Conservation (phyloP, 1,284 basidiomycete species). For the Cutaneotrichosporon cyanovorans region DNA sequence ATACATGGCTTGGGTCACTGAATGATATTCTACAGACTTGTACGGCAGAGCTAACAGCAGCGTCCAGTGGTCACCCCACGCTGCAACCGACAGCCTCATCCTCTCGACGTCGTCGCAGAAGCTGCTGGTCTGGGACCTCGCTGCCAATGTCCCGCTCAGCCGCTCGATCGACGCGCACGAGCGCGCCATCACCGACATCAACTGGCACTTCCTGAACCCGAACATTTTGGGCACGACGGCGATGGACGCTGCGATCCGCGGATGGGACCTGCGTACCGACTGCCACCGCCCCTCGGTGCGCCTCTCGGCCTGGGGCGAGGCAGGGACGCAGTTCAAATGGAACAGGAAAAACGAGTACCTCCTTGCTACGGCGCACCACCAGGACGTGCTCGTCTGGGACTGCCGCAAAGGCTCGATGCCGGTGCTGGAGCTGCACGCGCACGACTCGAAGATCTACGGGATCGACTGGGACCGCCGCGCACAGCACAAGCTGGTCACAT, state of each 20-base stretch:
- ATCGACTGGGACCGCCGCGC: constrained; percentile 82
- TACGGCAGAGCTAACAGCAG: constrained; percentile 26
- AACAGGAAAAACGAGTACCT: constrained; percentile 76
- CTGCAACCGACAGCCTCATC: constrained; percentile 73
- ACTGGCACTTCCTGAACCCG: constrained; percentile 81
- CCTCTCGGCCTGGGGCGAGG: constrained; percentile 45
- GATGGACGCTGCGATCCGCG: constrained; percentile 50
- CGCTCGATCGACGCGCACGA: constrained; percentile 75
- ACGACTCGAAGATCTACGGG: constrained; percentile 83
- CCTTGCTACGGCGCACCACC: constrained; percentile 77
- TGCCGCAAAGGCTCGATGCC: constrained; percentile 76
- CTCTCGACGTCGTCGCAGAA: constrained; percentile 94
- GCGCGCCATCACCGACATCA: constrained; percentile 89
- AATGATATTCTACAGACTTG: no score
- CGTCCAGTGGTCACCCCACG: constrained; percentile 93
- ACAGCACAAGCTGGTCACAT: constrained; percentile 75
- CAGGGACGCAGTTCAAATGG: constrained; percentile 85
- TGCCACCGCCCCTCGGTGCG: constrained; percentile 41
- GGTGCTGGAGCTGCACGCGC: constrained; percentile 65
- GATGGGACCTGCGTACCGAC: constrained; percentile 65
- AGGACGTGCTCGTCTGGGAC: constrained; percentile 49
- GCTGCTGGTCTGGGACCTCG: constrained; percentile 91
- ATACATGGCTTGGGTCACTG: no score
- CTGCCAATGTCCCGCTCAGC: constrained; percentile 59
- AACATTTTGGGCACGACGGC: constrained; percentile 52